Conservation (phyloP, 2,329 filamentous ascomycete genomes). For the Phialemoniopsis sp. region DNA sequence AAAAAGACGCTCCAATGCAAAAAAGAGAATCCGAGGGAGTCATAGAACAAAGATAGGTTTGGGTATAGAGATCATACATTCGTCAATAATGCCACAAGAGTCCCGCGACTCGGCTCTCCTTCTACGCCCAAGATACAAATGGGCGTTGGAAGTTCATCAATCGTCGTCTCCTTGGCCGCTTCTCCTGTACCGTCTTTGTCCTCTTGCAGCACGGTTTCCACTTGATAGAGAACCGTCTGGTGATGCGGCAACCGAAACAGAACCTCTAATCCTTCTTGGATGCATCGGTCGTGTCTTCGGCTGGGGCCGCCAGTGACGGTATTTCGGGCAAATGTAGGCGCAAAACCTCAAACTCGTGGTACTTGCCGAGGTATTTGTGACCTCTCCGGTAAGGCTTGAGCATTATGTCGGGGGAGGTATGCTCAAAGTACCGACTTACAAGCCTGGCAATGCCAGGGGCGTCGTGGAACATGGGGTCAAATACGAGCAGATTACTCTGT, state of each 20-base stretch:
- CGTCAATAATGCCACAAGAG: too few relatives aligned
- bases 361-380: conserved; percentile 61
- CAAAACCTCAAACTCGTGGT: conserved; percentile 75
- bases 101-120: too few relatives aligned
- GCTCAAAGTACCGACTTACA: conserved; percentile 39
- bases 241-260: background rate
- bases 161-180: too few relatives aligned
- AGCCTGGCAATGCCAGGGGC: conserved; percentile 58
- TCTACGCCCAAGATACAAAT: too few relatives aligned
- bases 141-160: too few relatives aligned
- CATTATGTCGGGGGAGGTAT: conserved; percentile 44
- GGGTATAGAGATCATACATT: background rate
- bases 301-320: background rate
- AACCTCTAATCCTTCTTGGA: background rate
- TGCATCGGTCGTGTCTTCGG: too few relatives aligned
- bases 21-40: background rate
- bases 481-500: conserved; percentile 69
- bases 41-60: background rate
- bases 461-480: conserved; percentile 81
- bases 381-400: conserved; percentile 73
- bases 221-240: too few relatives aligned
- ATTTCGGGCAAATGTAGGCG: background rate
- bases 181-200: too few relatives aligned
- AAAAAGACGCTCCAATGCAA: too few relatives aligned
- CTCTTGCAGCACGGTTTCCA: too few relatives aligned